Evolutionary conservation across 1,139 yeast species (phyloP).

Genomic region (Maudiozyma humilis): DNA sequence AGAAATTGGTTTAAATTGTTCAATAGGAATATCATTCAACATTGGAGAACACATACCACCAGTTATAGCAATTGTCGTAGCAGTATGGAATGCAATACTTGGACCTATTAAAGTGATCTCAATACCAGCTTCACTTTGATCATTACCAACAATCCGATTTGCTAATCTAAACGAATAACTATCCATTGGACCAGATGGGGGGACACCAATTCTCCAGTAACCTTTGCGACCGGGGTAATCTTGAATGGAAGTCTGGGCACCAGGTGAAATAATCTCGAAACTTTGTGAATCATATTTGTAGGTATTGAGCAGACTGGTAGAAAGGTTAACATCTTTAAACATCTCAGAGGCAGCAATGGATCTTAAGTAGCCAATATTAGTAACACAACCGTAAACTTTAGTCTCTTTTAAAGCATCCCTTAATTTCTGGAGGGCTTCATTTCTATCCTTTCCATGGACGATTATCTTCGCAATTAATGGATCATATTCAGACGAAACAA

Average conservation of each 20-base stretch:
- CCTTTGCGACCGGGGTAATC: constrained; percentile 91
- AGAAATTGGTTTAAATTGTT: constrained; percentile 61
- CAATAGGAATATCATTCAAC: constrained; percentile 52
- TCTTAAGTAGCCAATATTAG: constrained; percentile 83
- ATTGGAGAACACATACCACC: constrained; percentile 73
- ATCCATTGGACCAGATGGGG: constrained; percentile 99
- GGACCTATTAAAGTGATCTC: constrained; percentile 90
- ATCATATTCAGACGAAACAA: constrained; percentile 85
- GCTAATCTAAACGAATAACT: constrained; percentile 82
- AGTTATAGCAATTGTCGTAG: constrained; percentile 67
- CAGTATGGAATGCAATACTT: constrained; percentile 70
- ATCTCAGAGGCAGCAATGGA: constrained; percentile 74
- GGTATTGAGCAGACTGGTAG: constrained; percentile 81
- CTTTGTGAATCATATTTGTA: constrained; percentile 75
- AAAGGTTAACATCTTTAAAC: constrained; percentile 77
- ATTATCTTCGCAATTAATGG: constrained; percentile 94
- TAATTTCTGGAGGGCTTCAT: constrained; percentile 69
- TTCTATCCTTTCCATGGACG: constrained; percentile 84
- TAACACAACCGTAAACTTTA: constrained; percentile 75
- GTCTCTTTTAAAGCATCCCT: constrained; percentile 81
- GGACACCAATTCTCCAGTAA: constrained; percentile 90
- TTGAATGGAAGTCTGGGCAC: constrained; percentile 92
- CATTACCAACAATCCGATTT: constrained; percentile 83
- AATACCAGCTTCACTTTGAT: constrained; percentile 72
- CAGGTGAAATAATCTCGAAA: constrained; percentile 75